phyloP scores from a whole-genome alignment of 2,329 filamentous ascomycete genomes.

The Alternaria brassicae region DNA sequence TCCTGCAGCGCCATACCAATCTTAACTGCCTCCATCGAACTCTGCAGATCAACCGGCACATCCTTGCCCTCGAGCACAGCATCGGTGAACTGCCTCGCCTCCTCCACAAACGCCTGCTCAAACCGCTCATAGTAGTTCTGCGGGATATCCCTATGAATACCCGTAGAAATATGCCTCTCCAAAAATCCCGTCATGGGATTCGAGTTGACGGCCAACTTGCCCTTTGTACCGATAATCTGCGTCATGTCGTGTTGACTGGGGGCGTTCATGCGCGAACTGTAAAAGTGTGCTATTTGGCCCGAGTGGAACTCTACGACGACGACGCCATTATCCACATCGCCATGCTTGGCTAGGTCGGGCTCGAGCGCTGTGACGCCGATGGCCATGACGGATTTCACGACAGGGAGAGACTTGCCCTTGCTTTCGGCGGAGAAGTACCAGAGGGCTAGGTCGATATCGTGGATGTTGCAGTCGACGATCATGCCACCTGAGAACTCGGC shows the following conservation, averaged over 20 bases:
- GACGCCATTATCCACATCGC: constrained; percentile 68
- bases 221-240: constrained; percentile 71
- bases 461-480: constrained; percentile 74
- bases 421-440: constrained; percentile 63
- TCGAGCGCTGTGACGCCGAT: constrained; percentile 66
- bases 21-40: constrained; percentile 65
- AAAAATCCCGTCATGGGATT: constrained; percentile 64
- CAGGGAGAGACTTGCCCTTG: constrained; percentile 35
- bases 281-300: constrained; percentile 70
- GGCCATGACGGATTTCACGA: constrained; percentile 64
- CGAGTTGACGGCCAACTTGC: constrained; percentile 68
- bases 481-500: constrained; percentile 71
- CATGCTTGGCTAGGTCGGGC: constrained; percentile 63
- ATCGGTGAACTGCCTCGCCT: constrained; percentile 69
- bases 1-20: constrained; percentile 64
- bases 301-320: constrained; percentile 71
- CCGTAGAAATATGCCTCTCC: constrained; percentile 61
- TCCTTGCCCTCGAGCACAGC: constrained; percentile 63
- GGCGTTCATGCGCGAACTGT: constrained; percentile 70
- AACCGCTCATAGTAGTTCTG: constrained; percentile 69
- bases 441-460: constrained; percentile 71
- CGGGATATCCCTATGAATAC: constrained; percentile 67
- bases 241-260: constrained; percentile 72
- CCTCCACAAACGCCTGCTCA: constrained; percentile 67
- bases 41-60: constrained; percentile 63